Evolutionary conservation across 2,329 filamentous ascomycete species (phyloP), one percentile per base, ranked within the genome.

Genomic region (Trichothecium sympodiale): DNA sequence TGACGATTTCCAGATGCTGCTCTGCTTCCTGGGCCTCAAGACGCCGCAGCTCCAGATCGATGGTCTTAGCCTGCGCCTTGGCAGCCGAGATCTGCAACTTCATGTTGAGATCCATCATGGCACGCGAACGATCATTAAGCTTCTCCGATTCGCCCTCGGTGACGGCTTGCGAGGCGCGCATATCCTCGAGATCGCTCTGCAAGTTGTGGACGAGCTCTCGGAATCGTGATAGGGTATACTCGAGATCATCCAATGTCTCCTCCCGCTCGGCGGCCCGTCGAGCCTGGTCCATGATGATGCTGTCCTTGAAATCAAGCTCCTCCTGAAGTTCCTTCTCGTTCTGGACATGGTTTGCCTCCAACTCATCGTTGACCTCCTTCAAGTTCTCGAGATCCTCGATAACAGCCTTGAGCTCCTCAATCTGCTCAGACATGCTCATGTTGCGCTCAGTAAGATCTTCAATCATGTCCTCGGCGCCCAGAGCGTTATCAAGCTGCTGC

Each of bases 41-140:
- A 38, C 83, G 80, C 36, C 82, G 76, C 38, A 96, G 65, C 55
- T 96, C 88, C 20, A 95, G 69, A 46, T 95, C 88, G 42, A 98
- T 94, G 0, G 87, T 87, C 64, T 94, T 96, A 50, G 85, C 80
- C 55, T 94, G 89, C 3, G 89, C 83, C 64, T 94, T 94, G 29
- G 86, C 75, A 9, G 87, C 87, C 10, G 87, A 93, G 38, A 83
- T 74, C 52, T 94, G 89, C 30, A 98, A 71, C 60, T 94, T 93
- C 71, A 89, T 75, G 57, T 96, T 96, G 31, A 98, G 71, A 51
- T 98, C 89, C 75, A 94, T 83, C 81, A 98, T 94, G 36, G 89
- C 87, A 43, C 87, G 77, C 31, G 89, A 94, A 42, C 86, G 82
- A 48, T 76, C 83, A 44, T 80, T 88, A 37, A 96, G 74, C 55